Conservation (phyloP, 352 stramenopile genomes). For the Phytophthora cactorum region DNA sequence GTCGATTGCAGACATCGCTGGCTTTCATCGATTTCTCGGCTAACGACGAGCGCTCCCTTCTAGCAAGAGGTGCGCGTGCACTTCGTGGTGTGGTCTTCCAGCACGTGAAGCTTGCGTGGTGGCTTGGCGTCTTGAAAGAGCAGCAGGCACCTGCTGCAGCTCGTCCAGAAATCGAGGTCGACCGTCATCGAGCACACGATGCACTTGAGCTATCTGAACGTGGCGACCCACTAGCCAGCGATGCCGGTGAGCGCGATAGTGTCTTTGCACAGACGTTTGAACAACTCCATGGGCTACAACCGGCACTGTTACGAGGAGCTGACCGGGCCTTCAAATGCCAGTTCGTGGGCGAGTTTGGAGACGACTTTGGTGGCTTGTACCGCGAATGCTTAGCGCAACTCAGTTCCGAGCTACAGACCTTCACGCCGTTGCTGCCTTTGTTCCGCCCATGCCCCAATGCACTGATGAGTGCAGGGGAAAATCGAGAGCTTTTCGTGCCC, state of each 20-base stretch:
- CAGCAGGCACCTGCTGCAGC: slow-evolving; percentile 82
- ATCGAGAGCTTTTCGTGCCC: slow-evolving; percentile 88
- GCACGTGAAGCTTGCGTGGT: slow-evolving; percentile 90
- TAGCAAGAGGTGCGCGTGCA: slow-evolving; percentile 60
- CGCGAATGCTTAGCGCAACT: slow-evolving; percentile 90
- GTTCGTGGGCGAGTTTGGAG: slow-evolving; percentile 91
- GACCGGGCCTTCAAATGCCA: slow-evolving; percentile 93
- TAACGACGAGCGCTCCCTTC: slow-evolving; percentile 59
- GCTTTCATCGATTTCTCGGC: slow-evolving; percentile 88
- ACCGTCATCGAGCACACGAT: slow-evolving; percentile 79
- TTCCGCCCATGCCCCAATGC: slow-evolving; percentile 91
- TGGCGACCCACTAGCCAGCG: slow-evolving; percentile 29
- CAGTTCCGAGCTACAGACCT: slow-evolving; percentile 88
- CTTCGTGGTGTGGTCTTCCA: slow-evolving; percentile 86
- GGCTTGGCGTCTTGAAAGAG: slow-evolving; percentile 87
- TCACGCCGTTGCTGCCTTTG: slow-evolving; percentile 70
- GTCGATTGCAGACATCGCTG: slow-evolving; percentile 82
- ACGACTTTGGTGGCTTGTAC: slow-evolving; percentile 92
- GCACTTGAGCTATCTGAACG: slow-evolving; percentile 52
- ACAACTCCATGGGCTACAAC: slow-evolving; percentile 85
- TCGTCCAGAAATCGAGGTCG: slow-evolving; percentile 85
- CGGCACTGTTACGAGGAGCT: slow-evolving; percentile 80
- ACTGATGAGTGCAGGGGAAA: slow-evolving; percentile 82
- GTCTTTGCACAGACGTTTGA: slow-evolving; percentile 90
- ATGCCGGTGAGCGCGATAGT: slow-evolving; percentile 63